Conservation (phyloP, 176 grass and related monocot species). For the Puya raimondii region DNA sequence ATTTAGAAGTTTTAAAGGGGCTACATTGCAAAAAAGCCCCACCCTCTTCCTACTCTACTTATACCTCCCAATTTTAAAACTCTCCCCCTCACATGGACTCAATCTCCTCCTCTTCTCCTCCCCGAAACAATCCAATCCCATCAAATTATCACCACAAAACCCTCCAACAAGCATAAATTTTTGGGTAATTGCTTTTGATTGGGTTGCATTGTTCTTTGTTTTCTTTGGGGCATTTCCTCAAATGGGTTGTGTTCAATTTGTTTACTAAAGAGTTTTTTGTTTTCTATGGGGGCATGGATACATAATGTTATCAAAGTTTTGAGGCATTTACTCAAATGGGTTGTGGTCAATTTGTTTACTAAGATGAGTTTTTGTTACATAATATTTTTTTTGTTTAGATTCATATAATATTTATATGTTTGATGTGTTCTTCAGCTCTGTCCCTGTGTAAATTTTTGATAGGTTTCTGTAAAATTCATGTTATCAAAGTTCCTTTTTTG, state of each 20-base stretch:
- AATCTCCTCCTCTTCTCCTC: constrained; percentile 22
- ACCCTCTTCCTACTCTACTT: constrained; percentile 37
- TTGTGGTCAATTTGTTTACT: neutral
- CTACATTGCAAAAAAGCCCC: neutral
- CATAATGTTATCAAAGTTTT: neutral
- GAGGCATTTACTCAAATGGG: constrained; percentile 21
- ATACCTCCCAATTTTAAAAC: constrained; percentile 51
- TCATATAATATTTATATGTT: neutral
- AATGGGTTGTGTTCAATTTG: neutral
- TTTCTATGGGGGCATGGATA: neutral
- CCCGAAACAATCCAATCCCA: neutral
- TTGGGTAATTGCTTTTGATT: neutral
- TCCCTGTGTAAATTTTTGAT: neutral
- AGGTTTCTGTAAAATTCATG: neutral
- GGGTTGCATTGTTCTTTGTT: neutral
- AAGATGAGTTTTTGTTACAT: neutral
- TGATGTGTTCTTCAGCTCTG: neutral
- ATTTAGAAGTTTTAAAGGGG: too few species aligned
- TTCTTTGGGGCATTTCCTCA: neutral
- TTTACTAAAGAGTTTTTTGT: neutral
- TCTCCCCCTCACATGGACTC: constrained; percentile 54
- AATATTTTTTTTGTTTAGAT: neutral
- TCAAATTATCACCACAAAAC: neutral
- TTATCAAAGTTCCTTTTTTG: neutral
- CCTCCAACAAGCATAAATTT: neutral